Evolutionary conservation across 2,329 filamentous ascomycete species (phyloP), one percentile per base, ranked within the genome.

Genomic region (Macrophomina pseudophaseolina): DNA sequence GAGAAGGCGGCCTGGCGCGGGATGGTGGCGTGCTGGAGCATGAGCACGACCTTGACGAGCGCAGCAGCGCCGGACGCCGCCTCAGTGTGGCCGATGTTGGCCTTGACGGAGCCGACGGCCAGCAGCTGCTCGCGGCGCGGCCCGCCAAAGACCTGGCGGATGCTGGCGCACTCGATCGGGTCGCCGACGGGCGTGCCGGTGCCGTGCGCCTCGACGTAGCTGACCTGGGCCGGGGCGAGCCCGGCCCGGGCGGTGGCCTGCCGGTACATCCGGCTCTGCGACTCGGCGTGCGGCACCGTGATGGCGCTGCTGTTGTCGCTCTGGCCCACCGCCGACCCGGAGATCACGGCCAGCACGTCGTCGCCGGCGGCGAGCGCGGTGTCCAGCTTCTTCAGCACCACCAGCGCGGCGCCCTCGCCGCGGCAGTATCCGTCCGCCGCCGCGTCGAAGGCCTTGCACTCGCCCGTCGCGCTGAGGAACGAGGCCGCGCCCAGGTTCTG

Each of bases 371-470:
- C 76, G 6, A 90, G 70, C 0, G 88, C 88, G 72, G 87, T 84
- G 5, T 80, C 76, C 0, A 90, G 76, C 2, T 80, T 82, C 75
- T 90, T 90, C 12, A 90, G 72, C 11, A 89, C 73, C 2, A 90
- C 70, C 12, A 86, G 81, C 0, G 82, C 87, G 32, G 86, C 80
- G 0, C 88, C 89, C 71, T 91, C 89, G 1, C 88, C 88, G 40
- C 88, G 81, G 0, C 84, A 87, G 71, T 90, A 91, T 1, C 89
- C 89, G 67, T 86, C 84, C n/a, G 86, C 88, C 4, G 81, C 80
- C 14, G 79, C 73, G 70, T 88, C 88, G 68, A 76, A 80, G 48
- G 74, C 76, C 52, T 68, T 64, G 40, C 69, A 74, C 16, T 66
- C 68, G 4, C 78, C 76, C 1, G 35, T 38, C 6, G 35, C 7